Conservation (phyloP, 2,329 filamentous ascomycete genomes). For the Penicillium thymicola region DNA sequence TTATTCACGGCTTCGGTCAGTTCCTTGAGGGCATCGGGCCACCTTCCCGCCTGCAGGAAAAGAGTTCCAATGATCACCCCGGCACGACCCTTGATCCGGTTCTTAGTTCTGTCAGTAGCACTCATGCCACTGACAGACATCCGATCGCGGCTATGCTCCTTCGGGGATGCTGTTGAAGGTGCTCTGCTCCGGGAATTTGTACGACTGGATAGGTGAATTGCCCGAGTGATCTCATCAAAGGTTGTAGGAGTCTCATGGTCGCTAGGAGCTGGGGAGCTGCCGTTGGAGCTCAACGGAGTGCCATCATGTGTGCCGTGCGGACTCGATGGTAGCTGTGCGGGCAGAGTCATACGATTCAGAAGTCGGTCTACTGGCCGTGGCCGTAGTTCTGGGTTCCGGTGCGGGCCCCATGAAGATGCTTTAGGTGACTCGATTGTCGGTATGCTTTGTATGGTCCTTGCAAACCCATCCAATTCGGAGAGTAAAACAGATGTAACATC, state of each 20-base stretch:
- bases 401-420: slow-evolving; percentile 42
- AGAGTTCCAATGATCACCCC: slow-evolving; percentile 78
- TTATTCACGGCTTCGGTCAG: slow-evolving; percentile 74
- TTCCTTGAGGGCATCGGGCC: slow-evolving; percentile 82
- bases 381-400: slow-evolving; percentile 50
- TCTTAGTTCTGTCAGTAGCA: slow-evolving; percentile 71
- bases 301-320: slow-evolving; percentile 30
- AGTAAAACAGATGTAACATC: slow-evolving; percentile 71
- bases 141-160: slow-evolving; percentile 58
- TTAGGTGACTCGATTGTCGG: slow-evolving; percentile 76
- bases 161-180: slow-evolving; percentile 42
- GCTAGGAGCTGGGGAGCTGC: slow-evolving; percentile 35
- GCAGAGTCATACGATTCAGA: slow-evolving; percentile 77
- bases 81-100: slow-evolving; percentile 75
- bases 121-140: slow-evolving; percentile 67
- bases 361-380: slow-evolving; percentile 54
- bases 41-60: slow-evolving; percentile 84
- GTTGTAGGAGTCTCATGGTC: slow-evolving; percentile 50
- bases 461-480: slow-evolving; percentile 71
- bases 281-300: slow-evolving; percentile 40
- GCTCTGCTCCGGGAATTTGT: slow-evolving; percentile 39
- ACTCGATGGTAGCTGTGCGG: slow-evolving; percentile 54
- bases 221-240: slow-evolving; percentile 52
- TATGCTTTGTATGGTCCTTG: slow-evolving; percentile 68
- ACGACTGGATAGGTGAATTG: slow-evolving; percentile 39